These are phyloP conservation scores for Cryptococcus floricola DNA, from an alignment of 1,284 basidiomycete genomes.

Conservation along the genomic window DNA sequence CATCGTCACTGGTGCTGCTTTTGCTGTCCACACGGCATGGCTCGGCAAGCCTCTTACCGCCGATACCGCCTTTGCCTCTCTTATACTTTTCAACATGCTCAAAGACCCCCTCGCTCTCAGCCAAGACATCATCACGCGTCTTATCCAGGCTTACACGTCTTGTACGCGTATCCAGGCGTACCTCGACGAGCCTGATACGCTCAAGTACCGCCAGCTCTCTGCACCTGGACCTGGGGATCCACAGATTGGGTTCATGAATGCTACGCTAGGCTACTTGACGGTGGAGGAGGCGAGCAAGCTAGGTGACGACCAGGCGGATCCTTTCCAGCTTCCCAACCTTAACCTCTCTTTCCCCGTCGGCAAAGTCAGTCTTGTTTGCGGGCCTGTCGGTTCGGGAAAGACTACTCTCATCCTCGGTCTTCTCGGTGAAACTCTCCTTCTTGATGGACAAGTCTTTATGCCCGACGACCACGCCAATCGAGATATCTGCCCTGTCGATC, in stretches of 20 bases:
- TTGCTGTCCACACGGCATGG: constrained; percentile 48
- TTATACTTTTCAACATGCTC: constrained; percentile 56
- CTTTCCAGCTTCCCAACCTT: constrained; percentile 51
- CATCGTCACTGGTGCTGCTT: constrained; percentile 53
- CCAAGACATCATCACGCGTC: constrained; percentile 49
- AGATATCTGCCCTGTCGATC: constrained; percentile 50
- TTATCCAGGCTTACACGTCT: constrained; percentile 51
- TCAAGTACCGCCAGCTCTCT: constrained; percentile 55
- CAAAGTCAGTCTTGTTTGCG: constrained; percentile 48
- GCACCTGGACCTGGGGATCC: constrained; percentile 44
- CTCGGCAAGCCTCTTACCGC: constrained; percentile 39
- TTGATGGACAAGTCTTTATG: constrained; percentile 54
- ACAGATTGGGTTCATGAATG: constrained; percentile 53
- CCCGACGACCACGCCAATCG: constrained; percentile 50
- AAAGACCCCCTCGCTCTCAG: constrained; percentile 41
- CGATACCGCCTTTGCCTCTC: constrained; percentile 50
- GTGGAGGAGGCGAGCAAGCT: constrained; percentile 15
- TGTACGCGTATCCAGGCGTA: constrained; percentile 50
- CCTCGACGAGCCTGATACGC: constrained; percentile 55
- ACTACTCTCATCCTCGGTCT: constrained; percentile 64
- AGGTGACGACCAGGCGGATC: constrained; percentile 22
- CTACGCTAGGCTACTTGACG: constrained; percentile 44
- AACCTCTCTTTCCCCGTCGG: constrained; percentile 51
- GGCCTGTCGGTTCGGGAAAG: constrained; percentile 59
- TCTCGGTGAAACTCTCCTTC: constrained; percentile 53